Evolutionary conservation across 208 protist genomes (phyloP), one percentile per base, ranked within the genome.

Genomic region (Herpetomonas muscarum): DNA sequence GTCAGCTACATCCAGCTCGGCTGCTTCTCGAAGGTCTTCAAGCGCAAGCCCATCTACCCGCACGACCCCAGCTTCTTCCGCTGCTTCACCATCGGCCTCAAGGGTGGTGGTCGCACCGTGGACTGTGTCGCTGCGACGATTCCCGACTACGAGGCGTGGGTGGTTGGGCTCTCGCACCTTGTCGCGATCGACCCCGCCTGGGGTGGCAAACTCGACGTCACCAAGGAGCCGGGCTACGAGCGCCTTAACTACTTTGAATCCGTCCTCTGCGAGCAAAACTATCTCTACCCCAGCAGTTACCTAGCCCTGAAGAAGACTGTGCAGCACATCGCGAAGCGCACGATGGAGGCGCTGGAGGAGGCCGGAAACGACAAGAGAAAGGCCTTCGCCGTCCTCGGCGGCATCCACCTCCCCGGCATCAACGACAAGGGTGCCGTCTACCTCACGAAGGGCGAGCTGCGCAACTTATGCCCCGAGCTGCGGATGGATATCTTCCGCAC

Each of bases 121-220:
- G 93, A 97, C 72, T 74, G 94, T 25, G 87, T 97, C 1, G 88
- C 89, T 1, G 77, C 88, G 48, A 78, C 83, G 26, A 30, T 90
- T 15, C 73, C 86, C n/a, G 93, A 97, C 64, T 96, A 90, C 64
- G 93, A 97, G 69, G 93, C 93, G 45, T 96, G 90, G 90, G 74
- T 96, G 15, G 64, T 97, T 10, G 93, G 88, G 0, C 70, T 96
- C 1, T 79, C 85, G 0, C 77, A 93, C 62, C 64, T 96, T 15
- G 65, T 94, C 30, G 71, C 79, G 24, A 75, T 96, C 2, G 89
- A 96, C 55, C 90, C 93, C n/a, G 52, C 70, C 12, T 97, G 88
- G 86, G 90, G 90, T n/a, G 79, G 84, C 29, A 90, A 90, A 37
- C 77, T 96, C 5, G 85, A 96, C 58, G 63, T 97, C 45, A 81